A percentile compares a stretch with the other conserved stretches of the same genome.
Conservation (phyloP, 139 green algal genomes). For the Tetratostichococcus sp. region DNA sequence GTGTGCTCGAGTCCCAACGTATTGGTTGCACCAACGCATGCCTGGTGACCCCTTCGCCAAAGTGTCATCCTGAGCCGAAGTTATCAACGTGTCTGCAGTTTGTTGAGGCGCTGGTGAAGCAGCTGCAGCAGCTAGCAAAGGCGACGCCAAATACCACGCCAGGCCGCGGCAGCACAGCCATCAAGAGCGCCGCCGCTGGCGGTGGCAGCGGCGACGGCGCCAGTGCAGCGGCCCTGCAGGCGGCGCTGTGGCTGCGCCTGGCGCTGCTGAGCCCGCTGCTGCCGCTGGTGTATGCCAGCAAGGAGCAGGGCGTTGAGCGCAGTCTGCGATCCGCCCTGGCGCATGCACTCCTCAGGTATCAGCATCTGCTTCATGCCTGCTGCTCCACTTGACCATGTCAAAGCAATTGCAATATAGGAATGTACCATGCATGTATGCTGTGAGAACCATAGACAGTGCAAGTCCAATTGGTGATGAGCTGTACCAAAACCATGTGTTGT, state of each 20-base stretch:
- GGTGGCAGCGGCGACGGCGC: background rate
- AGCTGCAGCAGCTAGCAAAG: background rate
- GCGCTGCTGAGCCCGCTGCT: conserved; percentile 40
- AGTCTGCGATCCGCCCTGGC: conserved; percentile 29
- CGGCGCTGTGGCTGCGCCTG: conserved; percentile 37
- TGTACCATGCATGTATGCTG: too few relatives aligned
- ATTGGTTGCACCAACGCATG: too few relatives aligned
- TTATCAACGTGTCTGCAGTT: background rate
- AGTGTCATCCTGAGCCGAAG: too few relatives aligned
- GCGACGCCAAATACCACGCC: background rate
- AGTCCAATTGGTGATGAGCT: too few relatives aligned
- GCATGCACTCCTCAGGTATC: background rate
- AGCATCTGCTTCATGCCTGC: too few relatives aligned
- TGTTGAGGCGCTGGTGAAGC: background rate
- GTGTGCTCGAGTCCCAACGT: too few relatives aligned
- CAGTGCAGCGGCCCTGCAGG: conserved; percentile 20
- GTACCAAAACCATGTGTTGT: too few relatives aligned
- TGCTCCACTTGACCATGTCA: too few relatives aligned
- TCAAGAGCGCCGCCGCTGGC: background rate
- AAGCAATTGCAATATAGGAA: too few relatives aligned
- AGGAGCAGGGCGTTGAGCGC: background rate
- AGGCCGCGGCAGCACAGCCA: background rate
- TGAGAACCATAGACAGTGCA: too few relatives aligned
- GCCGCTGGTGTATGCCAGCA: conserved; percentile 41
- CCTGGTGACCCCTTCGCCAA: too few relatives aligned